Evolutionary conservation across 352 stramenopile species (phyloP).

Genomic region (Peronospora destructor): DNA sequence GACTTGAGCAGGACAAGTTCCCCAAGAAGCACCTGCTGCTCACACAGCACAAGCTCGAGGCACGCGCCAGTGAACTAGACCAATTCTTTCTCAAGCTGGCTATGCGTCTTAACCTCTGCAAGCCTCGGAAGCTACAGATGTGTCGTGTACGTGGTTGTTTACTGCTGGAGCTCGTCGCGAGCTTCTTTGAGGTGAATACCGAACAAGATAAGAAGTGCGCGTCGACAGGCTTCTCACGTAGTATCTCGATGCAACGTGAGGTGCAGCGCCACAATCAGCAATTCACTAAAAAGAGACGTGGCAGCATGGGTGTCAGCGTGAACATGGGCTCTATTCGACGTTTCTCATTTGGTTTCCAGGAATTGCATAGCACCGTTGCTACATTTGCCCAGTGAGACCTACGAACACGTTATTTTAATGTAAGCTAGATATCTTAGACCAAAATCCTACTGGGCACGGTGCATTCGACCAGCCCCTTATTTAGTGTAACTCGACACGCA

Average conservation of each 20-base stretch:
- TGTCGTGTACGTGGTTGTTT: conserved; percentile 43
- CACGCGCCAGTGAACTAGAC: conserved; percentile 44
- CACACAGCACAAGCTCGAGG: conserved; percentile 57
- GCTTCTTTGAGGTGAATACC: conserved; percentile 43
- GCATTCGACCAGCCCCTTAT: conserved; percentile 12
- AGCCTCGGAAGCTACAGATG: conserved; percentile 31
- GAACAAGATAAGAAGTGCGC: conserved; percentile 16
- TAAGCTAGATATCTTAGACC: conserved; percentile 14
- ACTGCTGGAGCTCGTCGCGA: conserved; percentile 34
- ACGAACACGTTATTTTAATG: not conserved
- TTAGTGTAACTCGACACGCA: conserved; percentile 23
- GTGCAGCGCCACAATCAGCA: conserved; percentile 20
- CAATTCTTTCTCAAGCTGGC: conserved; percentile 55
- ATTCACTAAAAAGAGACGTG: conserved; percentile 26
- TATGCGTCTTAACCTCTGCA: conserved; percentile 65
- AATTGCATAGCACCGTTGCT: conserved; percentile 15
- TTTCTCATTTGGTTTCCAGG: conserved; percentile 21
- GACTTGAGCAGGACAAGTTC: conserved; percentile 66
- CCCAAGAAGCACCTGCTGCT: conserved; percentile 66
- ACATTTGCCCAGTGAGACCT: conserved; percentile 18
- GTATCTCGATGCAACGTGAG: conserved; percentile 28
- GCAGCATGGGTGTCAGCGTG: conserved; percentile 15
- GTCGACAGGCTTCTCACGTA: conserved; percentile 13
- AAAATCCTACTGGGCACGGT: conserved; percentile 2
- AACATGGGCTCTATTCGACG: conserved; percentile 15